Base-by-base conservation (phyloP, 2,329 filamentous ascomycete genomes). In the Huntiella moniliformis region DNA sequence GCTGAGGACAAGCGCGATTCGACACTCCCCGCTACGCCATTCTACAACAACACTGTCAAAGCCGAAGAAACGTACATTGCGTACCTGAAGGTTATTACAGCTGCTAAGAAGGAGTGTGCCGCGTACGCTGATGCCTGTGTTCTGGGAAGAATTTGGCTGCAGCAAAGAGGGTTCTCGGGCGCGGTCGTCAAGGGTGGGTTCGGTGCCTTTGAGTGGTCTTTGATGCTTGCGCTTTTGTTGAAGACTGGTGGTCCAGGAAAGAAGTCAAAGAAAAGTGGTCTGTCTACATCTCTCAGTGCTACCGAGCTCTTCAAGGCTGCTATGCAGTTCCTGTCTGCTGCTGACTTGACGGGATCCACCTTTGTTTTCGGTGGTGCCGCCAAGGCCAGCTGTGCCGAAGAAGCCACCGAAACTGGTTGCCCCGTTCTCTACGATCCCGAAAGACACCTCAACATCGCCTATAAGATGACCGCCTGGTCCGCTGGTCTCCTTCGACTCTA, bases 301-400 rank as follows among this genome's bases (percentile, higher is more conserved):
- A 91, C 88, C 17, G 88, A 96, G 60, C 70, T 96, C 38, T 95
- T 98, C 70, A 96, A 95, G 61, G 87, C 85, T 2, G 77, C 79
- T 1, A 65, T 98, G n/a, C 88, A 95, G 57, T 91, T 88, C 53
- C 65, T 98, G 13, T 77, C 81, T 1, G 71, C 74, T 1, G 79
- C 74, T 34, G 79, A 94, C 55, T 65, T 95, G 46, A 67, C 65
- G 47, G 79, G 74, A 54, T 81, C 74, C 52, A 76, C 82, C 0
- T 69, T 79, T 32, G 53, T 70, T 1, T 65, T 77, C 46, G 61
- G 49, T 18, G 64, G 56, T 54, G 60, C 56, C 54, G 46, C 55
- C 2, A 56, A 56, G 33, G 47, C 52, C 2, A 55, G 53, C 34
- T 35, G 50, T 3, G 45, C 16, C 17, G 68, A 65, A 49, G 52